Base-by-base conservation (phyloP, 345 rosid species). In the Gossypium bickii region DNA sequence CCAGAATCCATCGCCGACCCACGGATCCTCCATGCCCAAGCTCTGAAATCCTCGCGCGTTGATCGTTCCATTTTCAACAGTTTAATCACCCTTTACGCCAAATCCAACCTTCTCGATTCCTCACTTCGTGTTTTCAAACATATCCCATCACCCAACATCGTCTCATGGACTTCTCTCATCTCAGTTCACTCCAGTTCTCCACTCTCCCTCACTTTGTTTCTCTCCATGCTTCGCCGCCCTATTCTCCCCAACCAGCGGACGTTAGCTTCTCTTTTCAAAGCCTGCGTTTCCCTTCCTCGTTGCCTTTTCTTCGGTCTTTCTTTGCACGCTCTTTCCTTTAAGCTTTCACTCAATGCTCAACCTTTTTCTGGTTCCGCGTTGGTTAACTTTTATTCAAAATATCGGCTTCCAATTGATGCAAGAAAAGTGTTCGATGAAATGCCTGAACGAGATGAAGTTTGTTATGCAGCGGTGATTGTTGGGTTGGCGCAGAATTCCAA, bases 161-260 rank as follows among this genome's bases (percentile, higher is more conserved):
- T 86, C 74, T 82, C 87, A 47, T 84, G 87, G 87, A 86, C 86
- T 2, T 72, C 89, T 59, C 78, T 86, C 73, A 84, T 86, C 52
- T 81, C 87, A 9, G 81, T 81, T 11, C 60, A 79, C 78, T 29
- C 87, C 80, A 60, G 18, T 67, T 79, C 85, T 11, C 44, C 59
- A 34, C 76, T 64, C 38, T 78, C 90, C 45, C 81, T 83, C 70
- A 74, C 64, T 51, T 61, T 75, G 70, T 85, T 85, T 80, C 27
- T 87, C 77, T 82, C 88, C 77, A 83, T 85, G 90, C 85, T 85
- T 60, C 82, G 88, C 76, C 60, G 53, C 75, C 77, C 85, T n/a
- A 43, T 73, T 27, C 73, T 78, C 20, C 90, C 88, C 72, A 83
- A 78, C 70, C 82, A 79, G 7, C 81, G 85, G 38, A 78, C 89